phyloP scores from a whole-genome alignment of 2,329 filamentous ascomycete species.

The Penicillium olsonii region DNA sequence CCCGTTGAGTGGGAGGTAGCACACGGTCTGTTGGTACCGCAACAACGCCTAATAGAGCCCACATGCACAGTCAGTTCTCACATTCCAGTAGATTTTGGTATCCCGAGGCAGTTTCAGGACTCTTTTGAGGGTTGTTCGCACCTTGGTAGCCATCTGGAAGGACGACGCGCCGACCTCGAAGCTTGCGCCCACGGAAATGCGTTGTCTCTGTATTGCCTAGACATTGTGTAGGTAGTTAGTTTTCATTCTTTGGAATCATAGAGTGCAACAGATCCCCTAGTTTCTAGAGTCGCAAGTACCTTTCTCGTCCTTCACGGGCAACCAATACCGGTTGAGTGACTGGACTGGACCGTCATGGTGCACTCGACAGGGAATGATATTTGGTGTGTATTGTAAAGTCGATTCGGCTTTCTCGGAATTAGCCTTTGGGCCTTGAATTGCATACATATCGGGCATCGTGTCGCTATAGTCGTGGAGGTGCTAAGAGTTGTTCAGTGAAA shows the following conservation, averaged over 20 bases:
- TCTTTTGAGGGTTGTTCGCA: conserved; percentile 19
- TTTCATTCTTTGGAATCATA: neutral
- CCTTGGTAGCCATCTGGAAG: conserved; percentile 72
- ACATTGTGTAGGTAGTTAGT: neutral
- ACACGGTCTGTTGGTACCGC: conserved; percentile 51
- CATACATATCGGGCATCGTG: conserved; percentile 36
- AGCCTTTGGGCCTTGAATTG: conserved; percentile 33
- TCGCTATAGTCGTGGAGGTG: neutral
- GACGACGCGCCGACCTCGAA: conserved; percentile 66
- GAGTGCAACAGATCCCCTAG: neutral
- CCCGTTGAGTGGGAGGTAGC: conserved; percentile 26
- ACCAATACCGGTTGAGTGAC: conserved; percentile 69
- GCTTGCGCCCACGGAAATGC: conserved; percentile 78
- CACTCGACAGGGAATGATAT: conserved; percentile 79
- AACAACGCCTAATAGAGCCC: conserved; percentile 55
- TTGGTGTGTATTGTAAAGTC: conserved; percentile 54
- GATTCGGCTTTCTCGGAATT: conserved; percentile 21
- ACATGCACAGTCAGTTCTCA: neutral
- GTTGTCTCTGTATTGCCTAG: conserved; percentile 49
- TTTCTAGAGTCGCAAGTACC: conserved; percentile 28
- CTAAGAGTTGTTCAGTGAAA: conserved; percentile 1
- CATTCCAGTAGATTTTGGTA: neutral
- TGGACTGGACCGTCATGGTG: conserved; percentile 74
- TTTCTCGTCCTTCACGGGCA: conserved; percentile 53
- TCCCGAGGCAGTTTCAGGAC: neutral